These are phyloP conservation scores for Glaciozyma martinii DNA, from an alignment of 768 basidiomycete genomes.

Conservation along the genomic window DNA sequence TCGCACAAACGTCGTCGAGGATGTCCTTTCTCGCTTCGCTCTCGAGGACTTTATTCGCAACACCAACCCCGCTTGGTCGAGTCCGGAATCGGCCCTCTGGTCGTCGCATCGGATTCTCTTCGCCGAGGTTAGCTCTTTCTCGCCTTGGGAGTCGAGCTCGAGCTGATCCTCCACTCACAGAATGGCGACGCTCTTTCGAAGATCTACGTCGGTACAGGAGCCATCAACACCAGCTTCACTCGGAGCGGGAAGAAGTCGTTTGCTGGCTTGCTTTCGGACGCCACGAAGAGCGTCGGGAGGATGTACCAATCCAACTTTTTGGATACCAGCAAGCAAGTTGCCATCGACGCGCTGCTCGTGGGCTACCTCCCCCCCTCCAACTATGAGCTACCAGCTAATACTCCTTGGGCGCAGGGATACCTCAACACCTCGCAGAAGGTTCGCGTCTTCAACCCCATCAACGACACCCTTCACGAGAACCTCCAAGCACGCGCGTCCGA, in stretches of 20 bases:
- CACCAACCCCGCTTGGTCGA: constrained; percentile 66
- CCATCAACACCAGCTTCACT: constrained; percentile 92
- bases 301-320: constrained; percentile 98
- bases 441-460: constrained; percentile 85
- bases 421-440: constrained; percentile 78
- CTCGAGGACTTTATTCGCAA: constrained; percentile 75
- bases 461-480: constrained; percentile 68
- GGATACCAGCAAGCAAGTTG: constrained; percentile 84
- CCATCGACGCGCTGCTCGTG: constrained; percentile 93
- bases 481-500: constrained; percentile 64
- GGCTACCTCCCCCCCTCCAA: constrained; percentile 35
- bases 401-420: constrained; percentile 60
- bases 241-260: constrained; percentile 76
- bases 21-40: constrained; percentile 73
- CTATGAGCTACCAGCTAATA: neutral
- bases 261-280: constrained; percentile 80
- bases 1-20: constrained; percentile 94
- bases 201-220: constrained; percentile 73
- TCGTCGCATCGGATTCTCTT: constrained; percentile 81
- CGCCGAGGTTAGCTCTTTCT: constrained; percentile 53
- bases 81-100: constrained; percentile 54
- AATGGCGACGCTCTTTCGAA: constrained; percentile 86
- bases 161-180: constrained; percentile 37
- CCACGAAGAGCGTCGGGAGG: constrained; percentile 69
- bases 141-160: neutral